Evolutionary conservation across 2,329 filamentous ascomycete species (phyloP).

Genomic region (Colletotrichum horii): DNA sequence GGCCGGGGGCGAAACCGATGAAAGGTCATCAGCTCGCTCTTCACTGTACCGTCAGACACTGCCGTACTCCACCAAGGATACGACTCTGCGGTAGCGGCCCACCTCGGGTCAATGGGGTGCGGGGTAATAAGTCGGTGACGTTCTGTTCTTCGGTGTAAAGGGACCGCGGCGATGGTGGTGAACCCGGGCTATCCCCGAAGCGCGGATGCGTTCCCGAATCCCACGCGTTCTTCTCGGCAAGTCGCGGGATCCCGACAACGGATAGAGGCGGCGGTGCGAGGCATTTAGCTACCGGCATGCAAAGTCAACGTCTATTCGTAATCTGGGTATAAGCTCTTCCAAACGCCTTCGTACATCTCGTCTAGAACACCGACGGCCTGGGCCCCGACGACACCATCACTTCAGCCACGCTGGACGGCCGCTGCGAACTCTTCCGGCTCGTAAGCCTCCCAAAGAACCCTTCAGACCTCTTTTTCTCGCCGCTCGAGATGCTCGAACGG

Average conservation of each 20-base stretch:
- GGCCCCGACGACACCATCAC: background rate
- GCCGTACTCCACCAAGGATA: conserved; percentile 7
- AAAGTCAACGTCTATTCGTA: background rate
- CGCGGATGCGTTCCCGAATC: background rate
- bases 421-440: conserved; percentile 31
- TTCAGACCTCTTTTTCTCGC: conserved; percentile 38
- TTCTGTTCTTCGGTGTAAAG: conserved; percentile 5
- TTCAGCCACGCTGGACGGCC: conserved; percentile 37
- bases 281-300: background rate
- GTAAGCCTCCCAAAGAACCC: conserved; percentile 40
- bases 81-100: background rate
- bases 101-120: conserved; percentile 23
- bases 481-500: conserved; percentile 34
- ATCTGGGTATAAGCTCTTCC: background rate
- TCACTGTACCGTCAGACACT: conserved; percentile 21
- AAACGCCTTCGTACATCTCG: background rate
- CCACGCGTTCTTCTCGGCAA: background rate
- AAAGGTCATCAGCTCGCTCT: conserved; percentile 25
- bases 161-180: background rate
- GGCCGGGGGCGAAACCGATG: background rate
- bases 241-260: background rate
- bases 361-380: background rate
- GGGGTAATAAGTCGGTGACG: conserved; percentile 19
- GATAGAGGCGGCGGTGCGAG: background rate
- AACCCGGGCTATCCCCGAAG: background rate